Percentiles rank a stretch among this genome's conserved stretches.
Evolutionary conservation across 768 basidiomycete species (phyloP).

Genomic region (Calocera cornea): DNA sequence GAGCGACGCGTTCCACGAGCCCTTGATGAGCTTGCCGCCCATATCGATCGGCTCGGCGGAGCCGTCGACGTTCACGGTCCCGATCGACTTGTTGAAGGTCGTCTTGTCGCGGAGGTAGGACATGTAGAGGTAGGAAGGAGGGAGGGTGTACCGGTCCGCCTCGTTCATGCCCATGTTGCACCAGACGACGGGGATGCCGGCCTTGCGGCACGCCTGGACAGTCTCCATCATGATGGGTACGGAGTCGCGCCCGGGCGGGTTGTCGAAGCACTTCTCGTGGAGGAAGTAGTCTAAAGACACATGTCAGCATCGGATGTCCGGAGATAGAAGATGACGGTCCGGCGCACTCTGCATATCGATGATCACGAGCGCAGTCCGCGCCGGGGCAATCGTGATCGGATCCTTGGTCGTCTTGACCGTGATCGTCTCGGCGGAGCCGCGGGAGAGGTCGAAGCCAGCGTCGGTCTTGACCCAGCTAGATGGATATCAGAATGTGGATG

Average conservation of each 20-base stretch:
- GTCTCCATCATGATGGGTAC: constrained; percentile 41
- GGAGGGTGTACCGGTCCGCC: constrained; percentile 46
- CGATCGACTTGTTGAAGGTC: constrained; percentile 26
- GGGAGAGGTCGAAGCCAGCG: neutral
- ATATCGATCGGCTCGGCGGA: constrained; percentile 39
- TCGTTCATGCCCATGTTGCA: constrained; percentile 60
- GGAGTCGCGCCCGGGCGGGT: constrained; percentile 44
- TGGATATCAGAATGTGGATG: neutral
- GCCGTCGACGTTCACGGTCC: constrained; percentile 26
- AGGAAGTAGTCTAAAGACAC: constrained; percentile 35
- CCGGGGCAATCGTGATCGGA: constrained; percentile 27
- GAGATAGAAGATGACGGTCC: constrained; percentile 7
- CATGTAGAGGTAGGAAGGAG: constrained; percentile 33
- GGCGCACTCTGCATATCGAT: constrained; percentile 59
- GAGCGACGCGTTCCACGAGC: constrained; percentile 41
- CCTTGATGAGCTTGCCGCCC: constrained; percentile 48
- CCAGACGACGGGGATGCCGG: constrained; percentile 50
- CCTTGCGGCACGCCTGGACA: constrained; percentile 36
- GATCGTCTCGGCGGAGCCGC: neutral
- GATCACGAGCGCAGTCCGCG: constrained; percentile 43
- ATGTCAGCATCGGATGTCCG: constrained; percentile 21
- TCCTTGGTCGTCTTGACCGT: constrained; percentile 1
- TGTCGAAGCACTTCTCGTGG: constrained; percentile 43
- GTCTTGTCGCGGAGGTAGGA: constrained; percentile 40
- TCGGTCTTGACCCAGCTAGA: constrained; percentile 1